phyloP scores from a whole-genome alignment of 2,329 filamentous ascomycete species.

The Alternaria alternata region DNA sequence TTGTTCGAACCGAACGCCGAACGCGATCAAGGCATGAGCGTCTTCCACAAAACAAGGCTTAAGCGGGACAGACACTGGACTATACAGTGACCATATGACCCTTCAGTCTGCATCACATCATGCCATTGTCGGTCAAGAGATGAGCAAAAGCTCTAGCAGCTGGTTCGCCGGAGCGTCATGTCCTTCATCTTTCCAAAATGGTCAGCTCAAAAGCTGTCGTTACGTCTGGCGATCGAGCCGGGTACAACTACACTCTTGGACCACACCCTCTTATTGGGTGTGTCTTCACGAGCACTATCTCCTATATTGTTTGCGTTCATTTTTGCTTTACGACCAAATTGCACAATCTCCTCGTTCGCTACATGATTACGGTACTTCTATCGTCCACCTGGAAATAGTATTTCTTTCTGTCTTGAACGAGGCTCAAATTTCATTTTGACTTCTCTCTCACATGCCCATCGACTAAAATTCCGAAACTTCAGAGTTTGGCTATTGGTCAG shows the following conservation, averaged over 20 bases:
- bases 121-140: background rate
- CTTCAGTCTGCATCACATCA: slow-evolving; percentile 3
- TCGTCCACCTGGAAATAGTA: background rate
- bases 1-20: slow-evolving; percentile 8
- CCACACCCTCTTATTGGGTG: background rate
- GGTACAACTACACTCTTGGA: background rate
- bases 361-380: background rate
- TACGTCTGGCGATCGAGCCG: slow-evolving; percentile 6
- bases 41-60: background rate
- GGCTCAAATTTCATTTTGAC: background rate
- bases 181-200: slow-evolving; percentile 4
- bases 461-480: background rate
- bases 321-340: slow-evolving; percentile 1
- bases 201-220: slow-evolving; percentile 10
- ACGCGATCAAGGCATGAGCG: slow-evolving; percentile 4
- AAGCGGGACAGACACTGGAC: slow-evolving; percentile 6
- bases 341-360: slow-evolving; percentile 1
- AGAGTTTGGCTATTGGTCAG: background rate
- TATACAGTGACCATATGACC: slow-evolving; percentile 3
- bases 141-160: background rate
- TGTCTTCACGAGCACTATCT: background rate
- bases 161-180: slow-evolving; percentile 4
- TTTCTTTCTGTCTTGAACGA: background rate
- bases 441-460: background rate
- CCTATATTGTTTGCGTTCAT: background rate